phyloP scores from a whole-genome alignment of 2,329 filamentous ascomycete genomes.

The Paramyrothecium sp. region DNA sequence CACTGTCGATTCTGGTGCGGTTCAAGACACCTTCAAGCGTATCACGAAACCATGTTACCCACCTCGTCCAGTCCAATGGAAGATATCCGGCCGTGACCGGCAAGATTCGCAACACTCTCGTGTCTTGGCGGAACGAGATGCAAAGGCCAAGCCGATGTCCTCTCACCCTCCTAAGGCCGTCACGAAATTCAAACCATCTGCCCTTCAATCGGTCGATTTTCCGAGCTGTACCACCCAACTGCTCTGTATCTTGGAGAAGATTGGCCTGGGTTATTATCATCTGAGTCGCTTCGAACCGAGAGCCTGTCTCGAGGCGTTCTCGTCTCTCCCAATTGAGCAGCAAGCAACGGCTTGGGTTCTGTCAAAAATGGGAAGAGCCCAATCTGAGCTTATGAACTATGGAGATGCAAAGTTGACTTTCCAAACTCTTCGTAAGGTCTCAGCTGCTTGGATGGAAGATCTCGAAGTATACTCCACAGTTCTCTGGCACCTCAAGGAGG shows the following conservation, averaged over 20 bases:
- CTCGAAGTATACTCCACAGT: slow-evolving; percentile 17
- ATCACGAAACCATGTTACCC: background rate
- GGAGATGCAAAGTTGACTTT: slow-evolving; percentile 14
- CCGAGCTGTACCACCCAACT: background rate
- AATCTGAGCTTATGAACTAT: slow-evolving; percentile 16
- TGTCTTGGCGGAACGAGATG: background rate
- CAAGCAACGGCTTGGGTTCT: slow-evolving; percentile 17
- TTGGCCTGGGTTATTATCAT: slow-evolving; percentile 13
- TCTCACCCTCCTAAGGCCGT: background rate
- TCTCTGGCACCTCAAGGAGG: slow-evolving; percentile 19
- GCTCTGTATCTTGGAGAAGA: slow-evolving; percentile 8
- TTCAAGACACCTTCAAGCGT: background rate
- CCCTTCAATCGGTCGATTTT: slow-evolving; percentile 1
- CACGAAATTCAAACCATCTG: background rate
- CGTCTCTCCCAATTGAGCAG: slow-evolving; percentile 12
- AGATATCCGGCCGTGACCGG: background rate
- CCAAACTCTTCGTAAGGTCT: slow-evolving; percentile 10
- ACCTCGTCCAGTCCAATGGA: background rate
- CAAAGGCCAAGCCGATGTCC: background rate
- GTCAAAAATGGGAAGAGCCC: slow-evolving; percentile 13
- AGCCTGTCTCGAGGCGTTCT: slow-evolving; percentile 11
- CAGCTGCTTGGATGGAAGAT: slow-evolving; percentile 16
- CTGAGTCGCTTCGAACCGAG: slow-evolving; percentile 14
- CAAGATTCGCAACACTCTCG: background rate
- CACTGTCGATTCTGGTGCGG: background rate